Conservation (phyloP, 371 early-diverging fungal species). For the Dichotomocladium elegans region DNA sequence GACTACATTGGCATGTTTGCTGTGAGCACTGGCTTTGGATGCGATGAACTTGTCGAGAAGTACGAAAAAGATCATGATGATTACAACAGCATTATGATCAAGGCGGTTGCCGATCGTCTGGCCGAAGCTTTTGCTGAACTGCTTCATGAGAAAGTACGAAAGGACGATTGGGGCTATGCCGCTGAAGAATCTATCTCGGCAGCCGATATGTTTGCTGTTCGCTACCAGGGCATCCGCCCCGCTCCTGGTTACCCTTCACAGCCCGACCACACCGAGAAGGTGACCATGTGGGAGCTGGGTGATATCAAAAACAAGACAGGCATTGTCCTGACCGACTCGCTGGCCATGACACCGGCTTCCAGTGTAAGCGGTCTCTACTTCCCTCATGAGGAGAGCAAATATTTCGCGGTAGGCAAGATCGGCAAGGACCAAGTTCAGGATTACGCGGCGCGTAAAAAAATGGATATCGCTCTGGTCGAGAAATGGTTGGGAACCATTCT, state of each 20-base stretch:
- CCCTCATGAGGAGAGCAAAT: conserved; percentile 71
- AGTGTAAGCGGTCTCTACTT: conserved; percentile 80
- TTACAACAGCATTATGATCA: conserved; percentile 87
- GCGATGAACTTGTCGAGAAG: conserved; percentile 72
- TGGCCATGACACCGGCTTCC: conserved; percentile 91
- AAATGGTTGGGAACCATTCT: conserved; percentile 85
- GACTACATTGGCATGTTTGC: conserved; percentile 91
- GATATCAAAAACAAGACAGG: conserved; percentile 74
- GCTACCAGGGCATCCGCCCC: conserved; percentile 91
- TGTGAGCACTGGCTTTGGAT: conserved; percentile 86
- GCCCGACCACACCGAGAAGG: conserved; percentile 90
- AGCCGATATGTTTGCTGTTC: conserved; percentile 78
- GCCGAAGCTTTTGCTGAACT: conserved; percentile 91
- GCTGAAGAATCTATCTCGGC: conserved; percentile 70
- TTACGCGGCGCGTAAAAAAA: conserved; percentile 76
- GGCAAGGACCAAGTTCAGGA: conserved; percentile 78
- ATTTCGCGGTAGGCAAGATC: conserved; percentile 94
- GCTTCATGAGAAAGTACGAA: conserved; percentile 82
- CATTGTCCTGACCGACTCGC: conserved; percentile 81
- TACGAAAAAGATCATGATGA: conserved; percentile 81
- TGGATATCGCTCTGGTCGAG: conserved; percentile 69
- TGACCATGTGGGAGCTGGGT: conserved; percentile 84
- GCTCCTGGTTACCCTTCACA: conserved; percentile 90
- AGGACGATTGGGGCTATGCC: conserved; percentile 85
- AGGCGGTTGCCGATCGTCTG: conserved; percentile 89